Conservation (phyloP, 2,329 filamentous ascomycete species). For the Diaporthe humulicola region DNA sequence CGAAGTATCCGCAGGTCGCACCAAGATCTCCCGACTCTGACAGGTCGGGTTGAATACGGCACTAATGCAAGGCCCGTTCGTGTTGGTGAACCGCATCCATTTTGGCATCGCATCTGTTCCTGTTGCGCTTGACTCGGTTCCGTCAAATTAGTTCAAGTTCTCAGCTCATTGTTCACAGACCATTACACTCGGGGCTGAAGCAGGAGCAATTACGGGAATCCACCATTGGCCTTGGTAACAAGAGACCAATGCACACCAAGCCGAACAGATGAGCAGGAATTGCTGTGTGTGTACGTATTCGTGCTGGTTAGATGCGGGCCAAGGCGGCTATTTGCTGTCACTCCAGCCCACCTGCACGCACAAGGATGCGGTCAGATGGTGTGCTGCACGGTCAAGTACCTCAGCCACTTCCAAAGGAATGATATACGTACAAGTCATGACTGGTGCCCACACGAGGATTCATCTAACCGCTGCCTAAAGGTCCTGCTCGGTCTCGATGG, state of each 20-base stretch:
- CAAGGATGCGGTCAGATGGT: conserved; percentile 1
- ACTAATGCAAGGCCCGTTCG: conserved; percentile 24
- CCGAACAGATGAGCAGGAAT: too few species aligned
- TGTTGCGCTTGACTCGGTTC: not conserved
- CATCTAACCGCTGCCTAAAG: not conserved
- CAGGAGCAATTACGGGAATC: not conserved
- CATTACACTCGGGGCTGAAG: not conserved
- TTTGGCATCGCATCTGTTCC: not conserved
- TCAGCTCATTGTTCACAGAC: not conserved
- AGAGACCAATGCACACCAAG: not conserved
- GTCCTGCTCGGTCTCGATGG: not conserved
- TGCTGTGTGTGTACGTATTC: not conserved
- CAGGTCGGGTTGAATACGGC: not conserved
- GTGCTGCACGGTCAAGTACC: not conserved
- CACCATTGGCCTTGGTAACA: not conserved
- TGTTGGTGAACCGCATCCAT: not conserved
- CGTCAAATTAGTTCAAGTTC: fast-evolving
- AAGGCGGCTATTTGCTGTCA: conserved; percentile 25
- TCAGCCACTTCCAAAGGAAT: not conserved
- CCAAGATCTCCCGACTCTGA: conserved; percentile 15
- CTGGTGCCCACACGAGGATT: not conserved
- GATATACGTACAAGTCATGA: not conserved
- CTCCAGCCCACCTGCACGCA: conserved; percentile 5
- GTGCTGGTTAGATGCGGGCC: not conserved
- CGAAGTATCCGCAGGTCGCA: conserved; percentile 11